Evolutionary conservation across 2,329 filamentous ascomycete genomes (phyloP).

Genomic region (Cryoendolithus antarcticus): DNA sequence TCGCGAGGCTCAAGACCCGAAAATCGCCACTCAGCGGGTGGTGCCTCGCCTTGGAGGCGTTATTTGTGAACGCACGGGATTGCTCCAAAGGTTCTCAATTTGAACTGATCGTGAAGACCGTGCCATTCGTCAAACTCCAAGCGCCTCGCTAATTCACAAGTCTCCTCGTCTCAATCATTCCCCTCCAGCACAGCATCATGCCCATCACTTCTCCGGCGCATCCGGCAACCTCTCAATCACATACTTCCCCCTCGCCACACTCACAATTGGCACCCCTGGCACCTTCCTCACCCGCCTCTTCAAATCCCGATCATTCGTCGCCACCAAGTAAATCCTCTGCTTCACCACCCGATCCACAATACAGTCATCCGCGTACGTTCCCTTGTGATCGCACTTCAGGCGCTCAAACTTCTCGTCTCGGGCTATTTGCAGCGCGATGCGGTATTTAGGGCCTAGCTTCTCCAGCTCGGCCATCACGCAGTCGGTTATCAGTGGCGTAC

Average conservation of each 20-base stretch:
- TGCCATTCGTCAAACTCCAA: slow-evolving; percentile 1
- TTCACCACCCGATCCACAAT: slow-evolving; percentile 36
- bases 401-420: slow-evolving; percentile 81
- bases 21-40: too few relatives aligned
- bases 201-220: slow-evolving; percentile 51
- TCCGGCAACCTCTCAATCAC: slow-evolving; percentile 84
- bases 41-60: too few relatives aligned
- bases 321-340: slow-evolving; percentile 35
- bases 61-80: too few relatives aligned
- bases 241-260: slow-evolving; percentile 79
- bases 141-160: slow-evolving; percentile 6
- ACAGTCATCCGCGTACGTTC: slow-evolving; percentile 78
- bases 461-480: slow-evolving; percentile 78
- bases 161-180: neutral
- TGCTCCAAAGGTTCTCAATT: too few relatives aligned
- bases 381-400: slow-evolving; percentile 81
- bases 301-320: slow-evolving; percentile 59
- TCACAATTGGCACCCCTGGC: slow-evolving; percentile 63
- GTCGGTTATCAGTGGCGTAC: slow-evolving; percentile 73
- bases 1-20: too few relatives aligned
- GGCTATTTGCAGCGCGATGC: slow-evolving; percentile 74
- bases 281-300: slow-evolving; percentile 78
- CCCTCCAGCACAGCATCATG: neutral
- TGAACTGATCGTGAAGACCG: too few relatives aligned
- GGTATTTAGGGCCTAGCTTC: slow-evolving; percentile 78